Evolutionary conservation across 2,329 filamentous ascomycete genomes (phyloP).

Genomic region (Cercospora citrullina): DNA sequence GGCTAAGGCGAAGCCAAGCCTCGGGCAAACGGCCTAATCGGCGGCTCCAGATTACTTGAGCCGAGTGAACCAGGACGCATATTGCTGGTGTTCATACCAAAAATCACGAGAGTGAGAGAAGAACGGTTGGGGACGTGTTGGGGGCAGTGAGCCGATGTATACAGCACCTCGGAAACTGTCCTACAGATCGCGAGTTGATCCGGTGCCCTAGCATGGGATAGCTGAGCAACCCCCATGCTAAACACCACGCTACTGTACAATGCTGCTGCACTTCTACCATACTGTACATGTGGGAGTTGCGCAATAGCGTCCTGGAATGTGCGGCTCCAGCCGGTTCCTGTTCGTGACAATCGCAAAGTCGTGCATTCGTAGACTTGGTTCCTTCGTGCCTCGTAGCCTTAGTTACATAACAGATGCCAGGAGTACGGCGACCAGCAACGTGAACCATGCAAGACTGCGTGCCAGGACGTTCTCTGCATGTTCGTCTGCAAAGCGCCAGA

Average conservation of each 20-base stretch:
- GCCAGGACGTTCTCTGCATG: constrained; percentile 25
- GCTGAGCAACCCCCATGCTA: neutral
- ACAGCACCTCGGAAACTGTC: neutral
- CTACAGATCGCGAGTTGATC: constrained; percentile 4
- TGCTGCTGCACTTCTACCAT: neutral
- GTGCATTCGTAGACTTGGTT: neutral
- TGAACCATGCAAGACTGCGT: constrained; percentile 30
- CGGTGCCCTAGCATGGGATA: neutral
- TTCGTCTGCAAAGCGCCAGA: constrained; percentile 34
- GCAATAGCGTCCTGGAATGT: neutral
- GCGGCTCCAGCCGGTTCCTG: neutral
- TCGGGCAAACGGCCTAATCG: constrained; percentile 1
- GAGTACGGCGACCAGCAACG: constrained; percentile 27
- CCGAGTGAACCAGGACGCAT: neutral
- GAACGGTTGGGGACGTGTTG: neutral
- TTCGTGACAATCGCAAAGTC: neutral
- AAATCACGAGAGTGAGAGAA: neutral
- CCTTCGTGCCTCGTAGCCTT: constrained; percentile 1
- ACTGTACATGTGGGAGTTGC: neutral
- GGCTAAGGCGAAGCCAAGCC: constrained; percentile 4
- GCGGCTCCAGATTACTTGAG: neutral
- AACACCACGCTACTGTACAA: neutral
- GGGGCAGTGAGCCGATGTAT: neutral
- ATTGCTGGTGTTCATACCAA: neutral
- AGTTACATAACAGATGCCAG: constrained; percentile 25